Conservation (phyloP, 192 early-diverging fungal species). For the Rhizophagus clarus region DNA sequence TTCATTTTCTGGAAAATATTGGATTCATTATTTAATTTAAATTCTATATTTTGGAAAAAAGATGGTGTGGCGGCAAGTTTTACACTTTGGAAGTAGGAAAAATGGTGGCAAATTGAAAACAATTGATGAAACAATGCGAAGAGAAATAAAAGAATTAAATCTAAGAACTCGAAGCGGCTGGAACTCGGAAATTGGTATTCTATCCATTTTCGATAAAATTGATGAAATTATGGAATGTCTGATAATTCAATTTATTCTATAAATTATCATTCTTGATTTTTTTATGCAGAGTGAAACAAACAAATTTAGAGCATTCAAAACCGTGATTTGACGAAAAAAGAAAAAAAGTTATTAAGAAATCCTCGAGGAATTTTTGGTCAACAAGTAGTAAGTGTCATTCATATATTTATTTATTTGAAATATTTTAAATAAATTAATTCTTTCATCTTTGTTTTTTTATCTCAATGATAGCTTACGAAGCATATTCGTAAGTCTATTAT, state of each 20-base stretch:
- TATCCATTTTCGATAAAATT: background rate
- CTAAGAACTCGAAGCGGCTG: background rate
- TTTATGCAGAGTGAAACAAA: background rate
- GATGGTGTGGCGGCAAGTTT: background rate
- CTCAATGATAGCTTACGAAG: background rate
- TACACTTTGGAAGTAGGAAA: background rate
- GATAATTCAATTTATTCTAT: background rate
- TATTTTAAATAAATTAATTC: background rate
- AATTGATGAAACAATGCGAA: background rate
- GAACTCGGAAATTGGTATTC: background rate
- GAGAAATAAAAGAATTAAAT: background rate
- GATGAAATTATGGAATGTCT: background rate
- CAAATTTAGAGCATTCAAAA: background rate
- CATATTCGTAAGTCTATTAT: background rate
- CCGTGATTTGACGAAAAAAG: background rate
- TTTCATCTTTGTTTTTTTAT: background rate
- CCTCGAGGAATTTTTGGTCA: background rate
- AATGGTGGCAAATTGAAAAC: background rate
- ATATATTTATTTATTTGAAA: background rate
- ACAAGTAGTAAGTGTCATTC: background rate
- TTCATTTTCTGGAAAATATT: background rate
- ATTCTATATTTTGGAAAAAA: background rate
- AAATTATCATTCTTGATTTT: background rate
- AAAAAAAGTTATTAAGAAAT: background rate
- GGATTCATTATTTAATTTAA: background rate